Evolutionary conservation across 176 grass and related monocot species (phyloP), one percentile per base, ranked within the genome.

Genomic region (Phoenix roebelenii): DNA sequence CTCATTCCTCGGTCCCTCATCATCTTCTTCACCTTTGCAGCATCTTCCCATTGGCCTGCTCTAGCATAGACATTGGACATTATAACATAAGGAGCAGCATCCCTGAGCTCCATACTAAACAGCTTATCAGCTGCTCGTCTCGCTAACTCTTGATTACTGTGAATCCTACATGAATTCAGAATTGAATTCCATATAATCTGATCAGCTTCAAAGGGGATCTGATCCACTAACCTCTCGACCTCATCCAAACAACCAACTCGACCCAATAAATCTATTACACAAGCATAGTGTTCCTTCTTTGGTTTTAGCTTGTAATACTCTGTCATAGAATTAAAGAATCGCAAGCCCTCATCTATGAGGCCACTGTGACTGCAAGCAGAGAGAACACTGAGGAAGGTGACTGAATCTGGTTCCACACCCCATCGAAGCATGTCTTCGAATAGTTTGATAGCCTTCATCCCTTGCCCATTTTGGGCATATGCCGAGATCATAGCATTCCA

Each of bases 1-100:
- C 61, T 68, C 68, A 90, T 55, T 23, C 91, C 77, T 84, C 58
- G 72, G 59, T 90, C 86, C 73, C 86, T 84, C 83, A 87, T 95
- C 66, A 72, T 25, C 72, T 84, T 95, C 58, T 95, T 90, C 53
- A 90, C 83, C 60, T 20, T 68, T 9, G 91, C 91, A 61, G 57
- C 77, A 29, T 81, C 79, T 84, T 89, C 80, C 91, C 91, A 95
- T 50, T 65, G 70, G 60, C 86, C 77, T 25, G 80, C 76, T 76
- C 81, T 95, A 51, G 91, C 91, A 79, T 95, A 87, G 54, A 95
- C 77, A 65, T 90, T 95, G 67, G 91, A 90, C 55, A 84, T 55
- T 69, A 85, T 84, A 30, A 95, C 77, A 32, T 81, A 95, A 10
- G 83, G 64, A 18, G 83, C 71, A 10, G 80, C 69, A 18, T 90